Base-by-base conservation (phyloP, 208 protist species). In the Trypanosoma avium region DNA sequence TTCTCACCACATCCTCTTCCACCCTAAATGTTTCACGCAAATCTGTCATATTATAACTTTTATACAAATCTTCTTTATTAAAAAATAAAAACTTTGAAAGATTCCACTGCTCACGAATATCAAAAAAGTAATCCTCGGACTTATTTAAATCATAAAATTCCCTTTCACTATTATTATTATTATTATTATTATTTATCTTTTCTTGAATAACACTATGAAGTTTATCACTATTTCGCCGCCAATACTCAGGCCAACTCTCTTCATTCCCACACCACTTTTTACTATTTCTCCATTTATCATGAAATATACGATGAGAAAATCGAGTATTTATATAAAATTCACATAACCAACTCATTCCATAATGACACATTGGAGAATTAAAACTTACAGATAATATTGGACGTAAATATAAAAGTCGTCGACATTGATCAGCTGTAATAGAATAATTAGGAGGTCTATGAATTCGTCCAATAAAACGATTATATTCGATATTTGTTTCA, bases 301-400 rank as follows among this genome's bases (percentile, higher is more conserved):
- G 65, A 26, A 70, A 29, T n/a, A 38, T 42, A 6, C 65, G 32
- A 27, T 49, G 60, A 2, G 15, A 4, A 26, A 57, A 63, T 2
- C 58, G 53, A 0, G 45, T 40, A 63, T 77, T 77, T 0, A 29
- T 57, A 49, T 54, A 66, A 12, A 70, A 61, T 40, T 77, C 70
- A 32, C 70, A 77, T 17, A 77, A 36, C 64, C 70, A 73, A 48
- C 52, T 64, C 70, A 77, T 77, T n/a, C 63, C 52, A 48, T 72
- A 72, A 13, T 27, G 47, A 49, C 70, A 77, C 12, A 67, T 9
- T 26, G 50, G 54, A 19, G 65, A 62, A 43, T 67, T 77, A 27
- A 77, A 77, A 27, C 56, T 40, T 45, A 52, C 53, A 17, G 53
- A 12, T 7, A 77, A 42, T 33, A 1, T 15, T 0, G 49, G 61